These are phyloP conservation scores for Schizophyllum commune DNA, from an alignment of 1,284 basidiomycete species.

Conservation along the genomic window DNA sequence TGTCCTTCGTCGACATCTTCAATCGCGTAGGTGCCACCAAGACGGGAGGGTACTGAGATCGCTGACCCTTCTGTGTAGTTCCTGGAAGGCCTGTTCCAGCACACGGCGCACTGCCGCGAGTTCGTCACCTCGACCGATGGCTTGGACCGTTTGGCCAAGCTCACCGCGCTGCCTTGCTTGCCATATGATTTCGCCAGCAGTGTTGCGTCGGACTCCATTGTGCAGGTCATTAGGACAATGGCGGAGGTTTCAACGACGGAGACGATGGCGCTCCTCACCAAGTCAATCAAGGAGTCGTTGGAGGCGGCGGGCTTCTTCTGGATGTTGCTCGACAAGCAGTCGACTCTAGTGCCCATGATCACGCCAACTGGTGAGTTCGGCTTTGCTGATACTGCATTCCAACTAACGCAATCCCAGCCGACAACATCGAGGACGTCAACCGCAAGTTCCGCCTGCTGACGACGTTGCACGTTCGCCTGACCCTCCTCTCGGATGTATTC, in stretches of 20 bases:
- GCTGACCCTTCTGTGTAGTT: constrained; percentile 43
- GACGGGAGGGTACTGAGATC: constrained; percentile 1
- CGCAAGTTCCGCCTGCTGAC: constrained; percentile 70
- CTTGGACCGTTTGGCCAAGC: constrained; percentile 65
- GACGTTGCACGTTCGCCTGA: constrained; percentile 71
- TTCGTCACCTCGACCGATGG: constrained; percentile 78
- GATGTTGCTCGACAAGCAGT: constrained; percentile 41
- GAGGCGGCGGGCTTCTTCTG: constrained; percentile 70
- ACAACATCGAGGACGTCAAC: constrained; percentile 50
- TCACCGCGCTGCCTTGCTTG: constrained; percentile 81
- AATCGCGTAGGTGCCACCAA: constrained; percentile 47
- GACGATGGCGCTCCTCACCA: constrained; percentile 67
- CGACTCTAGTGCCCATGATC: constrained; percentile 55
- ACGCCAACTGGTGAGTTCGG: constrained; percentile 40
- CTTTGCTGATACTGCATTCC: constrained; percentile 1
- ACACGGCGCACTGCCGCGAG: constrained; percentile 82
- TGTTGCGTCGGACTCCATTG: constrained; percentile 75
- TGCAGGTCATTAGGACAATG: constrained; percentile 84
- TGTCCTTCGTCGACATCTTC: constrained; percentile 71
- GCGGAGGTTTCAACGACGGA: constrained; percentile 79
- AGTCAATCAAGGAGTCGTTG: constrained; percentile 67
- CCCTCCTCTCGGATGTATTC: constrained; percentile 85
- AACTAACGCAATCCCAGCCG: constrained; percentile 24
- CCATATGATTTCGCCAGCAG: constrained; percentile 88
- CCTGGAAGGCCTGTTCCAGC: constrained; percentile 91